Conservation (phyloP, 2,329 filamentous ascomycete genomes). For the Bipolaris oryzae region DNA sequence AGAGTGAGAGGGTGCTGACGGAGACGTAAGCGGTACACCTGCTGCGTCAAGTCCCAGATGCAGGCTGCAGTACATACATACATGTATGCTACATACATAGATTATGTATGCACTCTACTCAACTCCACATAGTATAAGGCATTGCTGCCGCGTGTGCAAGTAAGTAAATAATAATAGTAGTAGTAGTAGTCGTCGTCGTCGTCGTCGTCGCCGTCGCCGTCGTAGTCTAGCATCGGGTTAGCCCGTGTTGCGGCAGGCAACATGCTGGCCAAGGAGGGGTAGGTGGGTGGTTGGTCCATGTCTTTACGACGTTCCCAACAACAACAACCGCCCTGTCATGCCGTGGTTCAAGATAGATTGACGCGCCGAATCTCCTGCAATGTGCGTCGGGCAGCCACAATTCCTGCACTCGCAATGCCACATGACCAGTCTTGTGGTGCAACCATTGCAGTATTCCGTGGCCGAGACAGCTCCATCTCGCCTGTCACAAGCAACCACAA, state of each 20-base stretch:
- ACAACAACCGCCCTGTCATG: conserved; percentile 1
- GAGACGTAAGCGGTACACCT: too few species aligned
- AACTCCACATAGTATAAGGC: too few species aligned
- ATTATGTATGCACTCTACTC: too few species aligned
- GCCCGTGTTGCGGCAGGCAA: conserved; percentile 4
- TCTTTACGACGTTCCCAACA: background rate
- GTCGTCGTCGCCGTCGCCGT: too few species aligned
- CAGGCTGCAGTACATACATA: conserved; percentile 2
- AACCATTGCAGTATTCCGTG: background rate
- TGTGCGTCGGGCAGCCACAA: conserved; percentile 12
- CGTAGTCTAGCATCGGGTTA: background rate
- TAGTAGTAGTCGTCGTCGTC: too few species aligned
- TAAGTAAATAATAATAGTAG: too few species aligned
- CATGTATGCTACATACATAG: background rate
- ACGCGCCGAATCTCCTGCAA: background rate
- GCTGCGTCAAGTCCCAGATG: background rate
- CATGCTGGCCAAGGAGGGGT: background rate
- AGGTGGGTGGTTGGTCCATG: background rate
- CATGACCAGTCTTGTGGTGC: background rate
- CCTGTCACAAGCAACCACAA: too few species aligned
- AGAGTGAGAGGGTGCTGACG: too few species aligned
- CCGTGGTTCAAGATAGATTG: conserved; percentile 2
- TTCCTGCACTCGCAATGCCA: conserved; percentile 3
- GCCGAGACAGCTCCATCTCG: too few species aligned
- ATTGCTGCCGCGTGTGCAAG: too few species aligned